Evolutionary conservation across 1,139 yeast species (phyloP).

Genomic region (Waltiozyma sp.): DNA sequence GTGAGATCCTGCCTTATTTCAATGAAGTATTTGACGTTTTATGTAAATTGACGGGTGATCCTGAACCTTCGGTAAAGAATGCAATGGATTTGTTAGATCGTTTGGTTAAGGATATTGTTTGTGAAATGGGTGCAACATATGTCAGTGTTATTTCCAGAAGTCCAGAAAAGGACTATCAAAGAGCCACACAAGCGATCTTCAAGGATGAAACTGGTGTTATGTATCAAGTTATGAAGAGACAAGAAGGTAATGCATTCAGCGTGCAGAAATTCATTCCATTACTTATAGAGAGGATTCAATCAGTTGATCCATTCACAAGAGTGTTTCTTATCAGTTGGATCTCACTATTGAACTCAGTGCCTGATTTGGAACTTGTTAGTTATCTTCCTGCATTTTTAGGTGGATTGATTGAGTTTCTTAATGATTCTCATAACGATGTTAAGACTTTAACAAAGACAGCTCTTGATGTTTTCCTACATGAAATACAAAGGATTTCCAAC

Average conservation of each 20-base stretch:
- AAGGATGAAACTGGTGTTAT: slow-evolving; percentile 48
- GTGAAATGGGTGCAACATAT: slow-evolving; percentile 88
- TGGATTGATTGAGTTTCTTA: slow-evolving; percentile 70
- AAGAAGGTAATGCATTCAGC: slow-evolving; percentile 68
- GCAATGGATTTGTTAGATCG: slow-evolving; percentile 94
- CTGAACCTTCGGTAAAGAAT: slow-evolving; percentile 84
- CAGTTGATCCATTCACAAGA: slow-evolving; percentile 85
- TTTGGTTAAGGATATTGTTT: slow-evolving; percentile 85
- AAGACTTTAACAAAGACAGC: slow-evolving; percentile 76
- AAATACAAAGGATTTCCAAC: slow-evolving; percentile 63
- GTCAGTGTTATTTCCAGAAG: slow-evolving; percentile 65
- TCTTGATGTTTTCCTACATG: slow-evolving; percentile 65
- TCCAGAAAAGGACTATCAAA: slow-evolving; percentile 31
- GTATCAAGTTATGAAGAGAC: slow-evolving; percentile 54
- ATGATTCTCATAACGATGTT: slow-evolving; percentile 81
- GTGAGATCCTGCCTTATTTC: slow-evolving; percentile 82
- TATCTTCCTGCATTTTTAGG: slow-evolving; percentile 85
- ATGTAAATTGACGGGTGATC: slow-evolving; percentile 83
- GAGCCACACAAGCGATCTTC: slow-evolving; percentile 34
- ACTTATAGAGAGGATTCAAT: slow-evolving; percentile 80
- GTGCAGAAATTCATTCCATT: slow-evolving; percentile 84
- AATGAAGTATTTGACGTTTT: slow-evolving; percentile 91
- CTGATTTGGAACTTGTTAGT: slow-evolving; percentile 78
- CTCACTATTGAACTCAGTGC: slow-evolving; percentile 80
- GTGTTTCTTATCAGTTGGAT: slow-evolving; percentile 91